Evolutionary conservation across 2,329 filamentous ascomycete species (phyloP).

Genomic region (Hymenoscyphus infarciens): DNA sequence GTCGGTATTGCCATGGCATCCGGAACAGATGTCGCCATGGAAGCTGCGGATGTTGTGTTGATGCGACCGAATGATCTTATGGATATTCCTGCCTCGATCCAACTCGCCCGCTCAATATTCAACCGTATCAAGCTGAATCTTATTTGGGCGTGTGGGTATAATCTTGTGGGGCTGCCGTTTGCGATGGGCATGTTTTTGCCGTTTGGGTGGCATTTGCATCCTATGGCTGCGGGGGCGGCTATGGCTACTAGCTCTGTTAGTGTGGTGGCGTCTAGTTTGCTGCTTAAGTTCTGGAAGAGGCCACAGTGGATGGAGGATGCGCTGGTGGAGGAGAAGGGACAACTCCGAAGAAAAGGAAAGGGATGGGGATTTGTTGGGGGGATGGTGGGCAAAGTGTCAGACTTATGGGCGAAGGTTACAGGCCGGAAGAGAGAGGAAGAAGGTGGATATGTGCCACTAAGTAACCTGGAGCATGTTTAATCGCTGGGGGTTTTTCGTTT

Average conservation of each 20-base stretch:
- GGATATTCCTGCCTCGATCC: constrained; percentile 82
- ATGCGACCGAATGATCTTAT: constrained; percentile 92
- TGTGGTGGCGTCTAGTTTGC: constrained; percentile 78
- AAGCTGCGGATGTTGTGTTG: constrained; percentile 91
- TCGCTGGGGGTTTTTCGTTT: not conserved
- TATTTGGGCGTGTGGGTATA: constrained; percentile 90
- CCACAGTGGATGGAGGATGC: constrained; percentile 83
- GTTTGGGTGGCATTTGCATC: constrained; percentile 81
- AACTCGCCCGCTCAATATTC: constrained; percentile 83
- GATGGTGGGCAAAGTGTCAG: constrained; percentile 42
- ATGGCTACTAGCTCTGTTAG: constrained; percentile 91
- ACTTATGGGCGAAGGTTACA: constrained; percentile 39
- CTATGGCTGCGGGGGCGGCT: constrained; percentile 89
- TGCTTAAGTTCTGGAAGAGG: constrained; percentile 82
- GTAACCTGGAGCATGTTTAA: constrained; percentile 32
- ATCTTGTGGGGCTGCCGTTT: constrained; percentile 84
- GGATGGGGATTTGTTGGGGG: constrained; percentile 37
- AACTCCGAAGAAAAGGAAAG: constrained; percentile 30
- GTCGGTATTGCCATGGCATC: constrained; percentile 90
- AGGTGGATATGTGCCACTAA: constrained; percentile 58
- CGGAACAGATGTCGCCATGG: constrained; percentile 96
- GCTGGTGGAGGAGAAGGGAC: constrained; percentile 57
- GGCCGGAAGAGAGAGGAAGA: constrained; percentile 42
- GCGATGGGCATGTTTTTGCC: constrained; percentile 96
- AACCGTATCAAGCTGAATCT: constrained; percentile 90